Evolutionary conservation across 2,329 filamentous ascomycete genomes (phyloP), one percentile per base, ranked within the genome.

Genomic region (Alternaria sp.): DNA sequence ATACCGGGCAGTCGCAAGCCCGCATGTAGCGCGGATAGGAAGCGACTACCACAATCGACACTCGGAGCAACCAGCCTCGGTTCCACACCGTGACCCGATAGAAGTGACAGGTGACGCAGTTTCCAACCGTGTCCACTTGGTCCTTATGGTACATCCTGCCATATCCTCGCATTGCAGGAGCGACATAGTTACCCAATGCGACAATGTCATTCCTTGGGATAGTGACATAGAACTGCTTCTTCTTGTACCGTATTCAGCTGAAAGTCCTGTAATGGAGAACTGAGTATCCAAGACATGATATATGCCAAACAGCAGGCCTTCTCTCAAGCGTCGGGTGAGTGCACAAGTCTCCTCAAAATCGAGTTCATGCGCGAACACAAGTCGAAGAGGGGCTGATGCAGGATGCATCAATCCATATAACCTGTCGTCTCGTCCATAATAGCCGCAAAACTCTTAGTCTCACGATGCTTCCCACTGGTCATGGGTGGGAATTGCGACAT

Each of bases 401-500:
- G 12, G 25, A 0, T 5, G 10, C 2, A 12, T 74, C 68, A 78
- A 17, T 79, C 77, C 62, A 78, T 62, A 45, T 75, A 75, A 7
- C 76, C 77, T 36, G 77, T 63, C 2, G 75, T 77, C 53, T 78
- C 75, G n/a, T 79, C 77, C 77, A 79, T 78, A 15, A 79, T 73
- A 0, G 70, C 73, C 5, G 71, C 75, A 43, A 78, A 78, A 46
- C 71, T 77, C 63, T 78, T 77, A 23, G 74, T 77, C 59, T 78
- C 75, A 6, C 76, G 70, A 54, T 78, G 75, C 52, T 76, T 73
- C 2, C 77, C 76, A 54, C 76, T 77, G 3, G 77, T 79, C 8
- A 75, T 57, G 10, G 77, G 77, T 19, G 77, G 77, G 32, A 77
- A 79, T 50, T 76, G 72, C 0, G 75, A 60, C 75, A 77, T 78